Conservation (phyloP, 164 flowering plant genomes). For the Vitis riparia region DNA sequence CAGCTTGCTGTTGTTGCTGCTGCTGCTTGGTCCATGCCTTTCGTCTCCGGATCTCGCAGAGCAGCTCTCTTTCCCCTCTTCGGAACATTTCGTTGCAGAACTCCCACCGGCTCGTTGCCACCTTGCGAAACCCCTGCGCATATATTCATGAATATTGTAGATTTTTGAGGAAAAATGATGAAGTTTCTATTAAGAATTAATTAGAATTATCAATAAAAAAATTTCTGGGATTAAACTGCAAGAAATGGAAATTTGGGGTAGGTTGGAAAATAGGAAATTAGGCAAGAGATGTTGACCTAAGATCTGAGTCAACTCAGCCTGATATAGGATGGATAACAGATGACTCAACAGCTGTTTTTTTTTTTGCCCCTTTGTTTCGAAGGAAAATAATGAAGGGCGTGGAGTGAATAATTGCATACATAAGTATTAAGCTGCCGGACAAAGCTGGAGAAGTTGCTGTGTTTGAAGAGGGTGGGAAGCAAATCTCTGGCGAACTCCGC, state of each 20-base stretch:
- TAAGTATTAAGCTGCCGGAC: slow-evolving; percentile 89
- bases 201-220: no score
- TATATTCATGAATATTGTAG: not conserved
- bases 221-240: no score
- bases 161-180: not conserved
- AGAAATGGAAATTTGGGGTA: no score
- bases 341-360: no score
- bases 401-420: slow-evolving; percentile 33
- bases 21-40: slow-evolving; percentile 57
- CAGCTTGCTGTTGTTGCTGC: slow-evolving; percentile 1
- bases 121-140: slow-evolving; percentile 66
- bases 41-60: slow-evolving; percentile 58
- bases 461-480: slow-evolving; percentile 84
- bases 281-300: not conserved
- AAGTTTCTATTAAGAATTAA: no score
- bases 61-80: slow-evolving; percentile 47
- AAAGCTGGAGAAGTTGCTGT: slow-evolving; percentile 91
- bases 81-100: slow-evolving; percentile 73
- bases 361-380: not conserved
- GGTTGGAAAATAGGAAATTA: not conserved
- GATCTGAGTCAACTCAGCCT: not conserved
- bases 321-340: no score
- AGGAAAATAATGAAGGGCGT: not conserved
- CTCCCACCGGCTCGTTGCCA: slow-evolving; percentile 76
- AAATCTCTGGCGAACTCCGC: slow-evolving; percentile 77